These are phyloP conservation scores for Monilinia vaccinii-corymbosi DNA, from an alignment of 2,329 filamentous ascomycete genomes.

Conservation along the genomic window DNA sequence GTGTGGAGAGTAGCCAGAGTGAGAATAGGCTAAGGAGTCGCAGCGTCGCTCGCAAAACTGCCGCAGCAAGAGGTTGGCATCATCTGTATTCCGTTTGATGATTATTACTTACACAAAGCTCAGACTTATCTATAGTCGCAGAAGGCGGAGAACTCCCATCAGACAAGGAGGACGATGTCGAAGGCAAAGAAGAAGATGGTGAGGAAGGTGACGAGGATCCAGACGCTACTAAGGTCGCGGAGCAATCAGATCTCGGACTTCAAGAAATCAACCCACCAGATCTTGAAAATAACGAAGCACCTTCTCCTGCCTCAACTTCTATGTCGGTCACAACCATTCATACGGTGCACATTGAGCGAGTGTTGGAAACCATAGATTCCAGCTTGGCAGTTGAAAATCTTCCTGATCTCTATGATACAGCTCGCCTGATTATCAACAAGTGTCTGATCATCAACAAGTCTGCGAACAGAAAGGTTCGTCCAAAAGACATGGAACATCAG, in stretches of 20 bases:
- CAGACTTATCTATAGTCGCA: conserved; percentile 25
- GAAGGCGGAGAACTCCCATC: conserved; percentile 16
- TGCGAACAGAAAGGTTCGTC: conserved; percentile 21
- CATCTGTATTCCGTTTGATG: not conserved
- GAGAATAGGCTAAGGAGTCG: conserved; percentile 9
- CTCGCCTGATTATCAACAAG: conserved; percentile 31
- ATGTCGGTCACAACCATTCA: conserved; percentile 23
- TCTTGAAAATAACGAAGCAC: not conserved
- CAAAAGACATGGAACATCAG: conserved; percentile 20
- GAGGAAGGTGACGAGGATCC: conserved; percentile 11
- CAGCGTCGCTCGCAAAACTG: conserved; percentile 1
- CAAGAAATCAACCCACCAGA: not conserved
- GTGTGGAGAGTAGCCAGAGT: conserved; percentile 20
- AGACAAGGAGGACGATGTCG: not conserved
- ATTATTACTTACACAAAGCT: conserved; percentile 9
- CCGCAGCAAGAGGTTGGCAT: conserved; percentile 14
- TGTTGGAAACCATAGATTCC: conserved; percentile 29
- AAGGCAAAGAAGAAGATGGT: conserved; percentile 2
- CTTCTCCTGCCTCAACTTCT: conserved; percentile 2
- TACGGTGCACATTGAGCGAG: conserved; percentile 17
- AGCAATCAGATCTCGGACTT: not conserved
- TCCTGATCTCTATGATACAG: conserved; percentile 30
- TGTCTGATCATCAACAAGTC: conserved; percentile 32
- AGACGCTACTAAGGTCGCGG: not conserved
- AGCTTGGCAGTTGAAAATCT: conserved; percentile 32